phyloP scores from a whole-genome alignment of 805 yeast species.

The Myxozyma geophila region DNA sequence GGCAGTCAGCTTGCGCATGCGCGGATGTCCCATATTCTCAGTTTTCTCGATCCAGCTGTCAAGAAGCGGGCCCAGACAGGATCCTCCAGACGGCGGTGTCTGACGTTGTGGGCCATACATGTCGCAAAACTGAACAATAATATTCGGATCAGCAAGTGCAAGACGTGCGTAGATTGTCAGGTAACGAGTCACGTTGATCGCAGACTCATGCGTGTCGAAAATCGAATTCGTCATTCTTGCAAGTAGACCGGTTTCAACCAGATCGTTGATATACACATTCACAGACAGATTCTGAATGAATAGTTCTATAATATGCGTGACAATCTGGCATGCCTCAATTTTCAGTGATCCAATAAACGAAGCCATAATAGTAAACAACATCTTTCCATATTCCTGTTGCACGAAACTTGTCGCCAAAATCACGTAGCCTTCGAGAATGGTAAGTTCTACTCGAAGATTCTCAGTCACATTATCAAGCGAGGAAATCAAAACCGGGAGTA shows the following conservation, averaged over 20 bases:
- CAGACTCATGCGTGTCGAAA: constrained; percentile 44
- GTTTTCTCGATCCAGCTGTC: constrained; percentile 46
- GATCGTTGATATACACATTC: constrained; percentile 29
- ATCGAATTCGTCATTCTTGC: constrained; percentile 42
- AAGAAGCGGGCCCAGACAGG: constrained; percentile 33
- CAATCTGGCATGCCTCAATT: constrained; percentile 31
- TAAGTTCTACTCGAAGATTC: constrained; percentile 42
- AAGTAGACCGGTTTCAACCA: constrained; percentile 43
- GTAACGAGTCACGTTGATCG: constrained; percentile 42
- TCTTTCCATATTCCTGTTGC: constrained; percentile 39
- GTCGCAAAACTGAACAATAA: constrained; percentile 36
- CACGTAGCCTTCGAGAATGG: constrained; percentile 45
- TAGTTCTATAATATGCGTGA: constrained; percentile 34
- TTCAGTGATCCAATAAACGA: constrained; percentile 28
- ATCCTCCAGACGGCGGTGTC: constrained; percentile 1
- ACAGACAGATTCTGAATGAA: constrained; percentile 33
- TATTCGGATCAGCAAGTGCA: constrained; percentile 36
- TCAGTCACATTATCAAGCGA: constrained; percentile 69
- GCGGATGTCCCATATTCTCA: constrained; percentile 69
- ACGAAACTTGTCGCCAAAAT: constrained; percentile 42
- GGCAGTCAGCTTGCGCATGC: constrained; percentile 69
- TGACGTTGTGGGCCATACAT: constrained; percentile 17
- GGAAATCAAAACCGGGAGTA: constrained; percentile 58
- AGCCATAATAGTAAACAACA: constrained; percentile 32
- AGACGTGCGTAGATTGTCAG: constrained; percentile 39